Evolutionary conservation across 352 stramenopile genomes (phyloP), one percentile per base, ranked within the genome.

Genomic region (Globisporangium perplexum): DNA sequence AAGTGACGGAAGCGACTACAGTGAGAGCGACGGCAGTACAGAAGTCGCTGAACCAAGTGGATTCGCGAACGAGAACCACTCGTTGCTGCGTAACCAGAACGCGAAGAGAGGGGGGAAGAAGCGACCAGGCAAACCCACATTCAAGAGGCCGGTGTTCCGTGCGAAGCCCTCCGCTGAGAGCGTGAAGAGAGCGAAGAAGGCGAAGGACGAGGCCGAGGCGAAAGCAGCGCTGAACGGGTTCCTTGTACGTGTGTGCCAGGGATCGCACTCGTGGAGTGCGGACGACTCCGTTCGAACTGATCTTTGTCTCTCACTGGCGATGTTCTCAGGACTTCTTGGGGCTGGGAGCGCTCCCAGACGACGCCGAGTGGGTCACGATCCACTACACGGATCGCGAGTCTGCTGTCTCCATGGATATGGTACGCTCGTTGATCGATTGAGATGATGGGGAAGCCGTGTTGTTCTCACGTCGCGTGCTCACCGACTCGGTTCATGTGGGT

Each of bases 381-480:
- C 72, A 86, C 48, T 93, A 86, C 57, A 87, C 73, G 0, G 83
- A 92, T 43, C 74, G 82, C 5, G 78, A 90, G 51, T 76, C 72
- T 1, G 82, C 61, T 0, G 56, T 74, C 4, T 86, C 82, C 0
- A 77, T 86, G 55, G 63, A 80, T 47, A 88, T 92, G 82, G 73
- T 84, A 23, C 6, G 46, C 20, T 39, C 12, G 12, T 0, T 2
- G 4, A 39, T 39, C 4, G 33, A 18, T 5, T 18, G 33, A 39
- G 33, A 3, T 39, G 33, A 2, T 18, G 14, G 14, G 0, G 14
- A 14, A 38, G 31, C 3, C 4, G n/a, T n/a, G n/a, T n/a, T n/a
- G n/a, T n/a, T n/a, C n/a, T n/a, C n/a, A n/a, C n/a, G n/a, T n/a
- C n/a, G n/a, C n/a, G n/a, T n/a, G n/a, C n/a, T n/a, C n/a, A n/a